A percentile compares a stretch with the other conserved stretches of the same genome.
Evolutionary conservation across 441 rosid species (phyloP).

Genomic region (Manihot esculenta): DNA sequence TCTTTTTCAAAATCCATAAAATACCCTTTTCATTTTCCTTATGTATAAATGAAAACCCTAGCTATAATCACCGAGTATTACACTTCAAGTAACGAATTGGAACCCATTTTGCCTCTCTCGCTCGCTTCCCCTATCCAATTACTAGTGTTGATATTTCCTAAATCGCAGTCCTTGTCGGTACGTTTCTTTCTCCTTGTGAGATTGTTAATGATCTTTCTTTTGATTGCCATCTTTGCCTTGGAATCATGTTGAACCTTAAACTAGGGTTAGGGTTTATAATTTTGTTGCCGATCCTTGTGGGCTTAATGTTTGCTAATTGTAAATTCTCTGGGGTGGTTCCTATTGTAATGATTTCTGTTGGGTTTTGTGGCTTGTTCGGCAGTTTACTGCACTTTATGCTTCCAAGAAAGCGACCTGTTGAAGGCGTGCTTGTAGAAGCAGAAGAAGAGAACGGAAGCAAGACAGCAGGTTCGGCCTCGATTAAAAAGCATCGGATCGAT

Average conservation of each 20-base stretch:
- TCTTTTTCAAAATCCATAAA: background rate
- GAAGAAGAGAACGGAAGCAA: conserved; percentile 23
- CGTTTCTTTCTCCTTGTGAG: conserved; percentile 21
- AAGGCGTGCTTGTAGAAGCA: conserved; percentile 32
- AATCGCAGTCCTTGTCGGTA: conserved; percentile 45
- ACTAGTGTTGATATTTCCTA: conserved; percentile 18
- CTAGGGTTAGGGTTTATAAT: conserved; percentile 32
- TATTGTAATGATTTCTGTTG: conserved; percentile 31
- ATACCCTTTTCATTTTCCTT: background rate
- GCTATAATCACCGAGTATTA: background rate
- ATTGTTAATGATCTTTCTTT: background rate
- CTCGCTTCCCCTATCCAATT: conserved; percentile 21
- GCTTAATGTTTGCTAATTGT: background rate
- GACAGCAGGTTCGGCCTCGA: conserved; percentile 35
- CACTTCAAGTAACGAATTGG: background rate
- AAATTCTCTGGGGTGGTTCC: conserved; percentile 19
- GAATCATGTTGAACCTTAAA: conserved; percentile 22
- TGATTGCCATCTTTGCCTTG: conserved; percentile 16
- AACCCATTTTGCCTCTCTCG: background rate
- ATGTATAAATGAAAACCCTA: background rate
- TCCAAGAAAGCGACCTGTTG: conserved; percentile 53
- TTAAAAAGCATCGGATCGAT: conserved; percentile 47
- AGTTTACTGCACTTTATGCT: conserved; percentile 53
- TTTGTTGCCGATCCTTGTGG: conserved; percentile 27
- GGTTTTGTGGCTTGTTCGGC: conserved; percentile 42